Evolutionary conservation across 176 grass and related monocot genomes (phyloP), one percentile per base, ranked within the genome.

Genomic region (Carex cristatella): DNA sequence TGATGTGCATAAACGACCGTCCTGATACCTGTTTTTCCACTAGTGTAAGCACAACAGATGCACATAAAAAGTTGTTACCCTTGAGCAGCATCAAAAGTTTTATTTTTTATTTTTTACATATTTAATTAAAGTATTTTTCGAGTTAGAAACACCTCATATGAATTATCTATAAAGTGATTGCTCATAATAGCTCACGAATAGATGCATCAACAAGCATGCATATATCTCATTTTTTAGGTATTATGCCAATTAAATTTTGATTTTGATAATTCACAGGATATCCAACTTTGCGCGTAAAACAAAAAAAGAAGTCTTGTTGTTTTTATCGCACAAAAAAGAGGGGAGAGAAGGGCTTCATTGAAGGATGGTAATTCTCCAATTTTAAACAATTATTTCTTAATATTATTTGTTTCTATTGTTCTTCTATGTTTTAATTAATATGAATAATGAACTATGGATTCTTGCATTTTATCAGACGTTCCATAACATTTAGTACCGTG

Each of bases 281-380:
- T 61, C 69, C 83, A 78, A 49, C 69, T 28, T 3, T 85, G 49
- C 11, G 12, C 13, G 15, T 31, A 10, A 13, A 76, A 85, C 46
- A 68, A n/a, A 76, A 67, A 58, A 85, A 85, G 7, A 73, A 75
- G 18, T 73, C 83, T 6, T 85, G 80, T 6, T 85, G 80, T 82
- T 82, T 61, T 61, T n/a, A 14, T 62, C 83, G 54, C 54, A 46
- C 67, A 71, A 85, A 49, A 73, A 73, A 77, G 69, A 85, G 72
- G 83, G 69, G 69, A 10, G 69, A 85, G 1, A 85, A 77, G 38
- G 49, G 83, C 35, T 85, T 85, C 31, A 61, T 85, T 77, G 23
- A 23, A 23, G 23, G 23, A 23, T 23, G 23, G 23, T 23, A 23
- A 23, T 23, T 23, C 23, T 23, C 23, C 23, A 23, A 23, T 23